A percentile compares a stretch with the other conserved stretches of the same genome.
phyloP scores from a whole-genome alignment of 2,329 filamentous ascomycete species.

The Ilyonectria robusta region DNA sequence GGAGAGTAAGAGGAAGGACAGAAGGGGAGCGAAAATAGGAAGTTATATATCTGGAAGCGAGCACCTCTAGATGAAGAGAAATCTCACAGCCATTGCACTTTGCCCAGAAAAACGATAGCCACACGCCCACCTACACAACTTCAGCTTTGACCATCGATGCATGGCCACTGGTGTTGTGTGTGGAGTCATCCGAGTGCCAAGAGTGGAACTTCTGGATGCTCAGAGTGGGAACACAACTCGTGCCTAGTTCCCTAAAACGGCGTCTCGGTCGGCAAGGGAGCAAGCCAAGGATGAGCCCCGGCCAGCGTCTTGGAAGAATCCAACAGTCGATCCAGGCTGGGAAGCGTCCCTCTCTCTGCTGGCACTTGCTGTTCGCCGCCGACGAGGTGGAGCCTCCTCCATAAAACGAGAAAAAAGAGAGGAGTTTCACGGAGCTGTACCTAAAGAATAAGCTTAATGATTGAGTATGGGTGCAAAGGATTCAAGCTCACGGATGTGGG shows the following conservation, averaged over 20 bases:
- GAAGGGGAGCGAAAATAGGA: constrained; percentile 12
- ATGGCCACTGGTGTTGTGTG: constrained; percentile 6
- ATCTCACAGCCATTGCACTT: neutral
- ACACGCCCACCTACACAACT: constrained; percentile 11
- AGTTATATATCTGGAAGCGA: constrained; percentile 32
- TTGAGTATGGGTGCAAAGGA: neutral
- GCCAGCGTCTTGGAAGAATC: neutral
- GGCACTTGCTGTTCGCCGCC: neutral
- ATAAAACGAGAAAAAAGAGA: neutral
- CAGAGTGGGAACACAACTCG: constrained; percentile 38
- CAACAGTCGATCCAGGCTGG: neutral
- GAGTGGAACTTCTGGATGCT: constrained; percentile 19
- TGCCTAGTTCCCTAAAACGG: constrained; percentile 32
- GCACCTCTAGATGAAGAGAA: neutral
- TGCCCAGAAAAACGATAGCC: neutral
- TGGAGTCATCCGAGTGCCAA: constrained; percentile 22
- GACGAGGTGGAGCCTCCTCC: neutral
- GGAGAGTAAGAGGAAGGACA: constrained; percentile 7
- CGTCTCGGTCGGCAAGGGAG: constrained; percentile 22
- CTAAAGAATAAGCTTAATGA: constrained; percentile 8
- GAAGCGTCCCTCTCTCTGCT: neutral
- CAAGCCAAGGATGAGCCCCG: neutral
- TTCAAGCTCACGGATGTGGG: neutral
- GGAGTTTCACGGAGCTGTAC: too few species aligned
- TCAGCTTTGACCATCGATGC: neutral